Evolutionary conservation across 108 stramenopile species (phyloP), one percentile per base, ranked within the genome.

Genomic region (Bacterosira constricta): DNA sequence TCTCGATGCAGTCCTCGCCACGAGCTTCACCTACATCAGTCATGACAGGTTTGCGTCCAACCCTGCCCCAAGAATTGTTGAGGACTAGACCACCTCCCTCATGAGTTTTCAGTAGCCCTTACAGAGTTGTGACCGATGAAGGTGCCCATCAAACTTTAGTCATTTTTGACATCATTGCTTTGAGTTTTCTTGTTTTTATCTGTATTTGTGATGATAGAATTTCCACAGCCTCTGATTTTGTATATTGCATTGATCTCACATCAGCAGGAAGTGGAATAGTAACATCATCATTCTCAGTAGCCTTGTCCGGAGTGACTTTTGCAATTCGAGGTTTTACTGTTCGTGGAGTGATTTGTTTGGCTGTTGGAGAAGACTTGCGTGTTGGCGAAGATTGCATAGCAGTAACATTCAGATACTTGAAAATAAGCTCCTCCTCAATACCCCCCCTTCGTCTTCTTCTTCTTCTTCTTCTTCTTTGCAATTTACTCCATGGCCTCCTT

Each of bases 241-340:
- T 18, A 49, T 49, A 49, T n/a, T n/a, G n/a, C n/a, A n/a, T n/a
- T n/a, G n/a, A n/a, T n/a, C 47, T 49, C 47, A 49, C 47, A 49
- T 49, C 26, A 49, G 47, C 47, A 25, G 47, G 47, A 25, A 49
- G 47, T 13, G 47, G 47, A 26, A 49, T 21, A 49, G 26, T 49
- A 49, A 49, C 26, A 49, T 49, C 47, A 49, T 49, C 11, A n/a
- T n/a, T n/a, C n/a, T n/a, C n/a, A n/a, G n/a, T n/a, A n/a, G n/a
- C n/a, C n/a, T n/a, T n/a, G n/a, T n/a, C n/a, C n/a, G n/a, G 21
- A 11, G 26, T 49, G 47, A 25, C 47, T 20, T 18, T 7, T 25
- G 47, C 23, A 21, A 7, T 25, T 49, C 47, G 26, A 26, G 47
- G 11, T 25, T 21, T 49, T 21, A 49, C 26, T 21, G 11, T 49